Conservation (phyloP, 1,284 basidiomycete genomes). For the Farysia itapuensis region DNA sequence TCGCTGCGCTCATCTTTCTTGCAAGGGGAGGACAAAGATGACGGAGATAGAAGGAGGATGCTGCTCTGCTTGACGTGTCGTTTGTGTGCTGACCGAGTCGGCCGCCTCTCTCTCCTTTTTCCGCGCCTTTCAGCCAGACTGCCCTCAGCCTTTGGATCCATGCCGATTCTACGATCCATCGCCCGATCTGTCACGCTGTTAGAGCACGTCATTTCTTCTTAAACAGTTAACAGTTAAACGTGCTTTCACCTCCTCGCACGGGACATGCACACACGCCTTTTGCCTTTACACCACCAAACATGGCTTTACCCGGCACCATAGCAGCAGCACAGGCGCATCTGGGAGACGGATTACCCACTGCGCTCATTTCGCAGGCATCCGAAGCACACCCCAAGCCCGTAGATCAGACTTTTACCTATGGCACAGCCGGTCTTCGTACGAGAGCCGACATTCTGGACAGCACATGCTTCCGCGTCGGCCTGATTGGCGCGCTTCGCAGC, state of each 20-base stretch:
- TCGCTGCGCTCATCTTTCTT: slow-evolving; percentile 2
- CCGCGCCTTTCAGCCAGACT: too few relatives aligned
- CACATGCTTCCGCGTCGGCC: slow-evolving; percentile 87
- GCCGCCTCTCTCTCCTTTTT: too few relatives aligned
- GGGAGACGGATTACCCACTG: slow-evolving; percentile 31
- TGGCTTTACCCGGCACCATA: slow-evolving; percentile 40
- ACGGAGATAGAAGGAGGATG: background rate
- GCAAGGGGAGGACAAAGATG: background rate
- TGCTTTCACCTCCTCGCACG: too few relatives aligned
- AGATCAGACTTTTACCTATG: slow-evolving; percentile 73
- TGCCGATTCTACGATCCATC: too few relatives aligned
- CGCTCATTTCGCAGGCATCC: slow-evolving; percentile 41
- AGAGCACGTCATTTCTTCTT: too few relatives aligned
- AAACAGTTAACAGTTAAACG: too few relatives aligned
- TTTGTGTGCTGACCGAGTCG: too few relatives aligned
- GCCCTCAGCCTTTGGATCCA: too few relatives aligned
- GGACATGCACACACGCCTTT: too few relatives aligned
- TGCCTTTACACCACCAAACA: too few relatives aligned
- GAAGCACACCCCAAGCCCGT: slow-evolving; percentile 62
- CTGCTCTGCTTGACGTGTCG: too few relatives aligned
- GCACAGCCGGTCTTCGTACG: slow-evolving; percentile 92
- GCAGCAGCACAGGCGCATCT: slow-evolving; percentile 32
- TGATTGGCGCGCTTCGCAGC: slow-evolving; percentile 86
- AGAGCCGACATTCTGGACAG: slow-evolving; percentile 83
- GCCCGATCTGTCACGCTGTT: too few relatives aligned